Percentiles rank a stretch among this genome's conserved stretches.
Evolutionary conservation across 2,329 filamentous ascomycete genomes (phyloP).

Genomic region (Diaporthe australafricana): DNA sequence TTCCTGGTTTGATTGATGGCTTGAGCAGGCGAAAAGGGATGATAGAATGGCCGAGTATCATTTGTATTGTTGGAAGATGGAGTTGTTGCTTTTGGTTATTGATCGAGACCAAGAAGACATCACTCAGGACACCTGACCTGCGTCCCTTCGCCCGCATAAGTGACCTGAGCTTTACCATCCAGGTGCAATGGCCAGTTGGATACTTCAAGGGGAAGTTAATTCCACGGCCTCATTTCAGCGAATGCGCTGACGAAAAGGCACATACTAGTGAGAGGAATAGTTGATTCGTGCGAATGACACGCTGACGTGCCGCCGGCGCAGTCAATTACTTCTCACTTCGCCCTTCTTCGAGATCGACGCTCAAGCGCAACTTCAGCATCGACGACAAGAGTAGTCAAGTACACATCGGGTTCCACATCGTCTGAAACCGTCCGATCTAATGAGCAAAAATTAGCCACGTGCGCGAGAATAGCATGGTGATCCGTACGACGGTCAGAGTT

Average conservation of each 20-base stretch:
- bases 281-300: neutral
- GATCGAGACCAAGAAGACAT: neutral
- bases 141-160: too few relatives aligned
- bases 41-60: neutral
- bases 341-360: neutral
- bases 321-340: neutral
- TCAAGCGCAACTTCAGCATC: slow-evolving; percentile 9
- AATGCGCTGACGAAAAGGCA: neutral
- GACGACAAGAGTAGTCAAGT: slow-evolving; percentile 11
- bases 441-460: neutral
- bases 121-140: neutral
- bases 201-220: neutral
- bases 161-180: neutral
- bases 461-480: too few relatives aligned
- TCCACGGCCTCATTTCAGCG: neutral
- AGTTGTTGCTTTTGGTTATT: neutral
- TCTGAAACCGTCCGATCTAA: neutral
- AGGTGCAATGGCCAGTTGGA: neutral
- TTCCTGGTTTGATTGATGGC: neutral
- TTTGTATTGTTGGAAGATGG: neutral
- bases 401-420: neutral
- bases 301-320: neutral
- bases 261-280: neutral
- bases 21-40: neutral
- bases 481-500: neutral